phyloP scores from a whole-genome alignment of 352 stramenopile genomes.

The Phytophthora vignae region DNA sequence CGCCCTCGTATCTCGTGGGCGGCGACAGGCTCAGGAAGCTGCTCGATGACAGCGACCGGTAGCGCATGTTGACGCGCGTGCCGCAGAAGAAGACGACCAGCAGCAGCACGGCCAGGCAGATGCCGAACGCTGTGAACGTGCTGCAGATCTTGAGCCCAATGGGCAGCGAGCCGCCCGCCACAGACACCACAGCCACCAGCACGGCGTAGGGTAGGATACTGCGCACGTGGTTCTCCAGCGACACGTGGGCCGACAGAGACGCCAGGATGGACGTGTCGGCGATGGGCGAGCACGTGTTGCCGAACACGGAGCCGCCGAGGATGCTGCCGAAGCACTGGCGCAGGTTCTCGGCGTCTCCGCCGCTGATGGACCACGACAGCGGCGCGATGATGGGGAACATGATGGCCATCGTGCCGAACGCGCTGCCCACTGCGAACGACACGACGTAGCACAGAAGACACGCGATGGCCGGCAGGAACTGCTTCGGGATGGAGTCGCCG shows the following conservation, averaged over 20 bases:
- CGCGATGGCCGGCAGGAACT: constrained; percentile 83
- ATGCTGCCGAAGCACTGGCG: constrained; percentile 90
- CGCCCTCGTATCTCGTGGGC: constrained; percentile 56
- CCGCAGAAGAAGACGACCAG: constrained; percentile 85
- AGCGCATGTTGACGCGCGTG: constrained; percentile 80
- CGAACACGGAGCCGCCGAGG: constrained; percentile 87
- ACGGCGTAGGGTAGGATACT: constrained; percentile 89
- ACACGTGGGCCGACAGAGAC: constrained; percentile 78
- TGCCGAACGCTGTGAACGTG: constrained; percentile 81
- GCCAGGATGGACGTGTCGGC: constrained; percentile 94
- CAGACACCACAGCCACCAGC: constrained; percentile 71
- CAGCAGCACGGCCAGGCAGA: constrained; percentile 76
- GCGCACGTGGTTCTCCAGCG: constrained; percentile 85
- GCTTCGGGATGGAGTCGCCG: constrained; percentile 74
- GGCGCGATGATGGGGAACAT: constrained; percentile 93
- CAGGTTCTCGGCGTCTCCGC: constrained; percentile 83
- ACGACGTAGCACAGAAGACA: constrained; percentile 90
- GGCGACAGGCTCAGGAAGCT: constrained; percentile 79
- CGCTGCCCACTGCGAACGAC: constrained; percentile 91
- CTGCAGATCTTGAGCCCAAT: constrained; percentile 80
- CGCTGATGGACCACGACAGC: constrained; percentile 85
- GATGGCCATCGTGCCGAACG: constrained; percentile 93
- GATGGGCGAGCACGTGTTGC: constrained; percentile 92
- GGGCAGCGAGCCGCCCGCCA: constrained; percentile 73
- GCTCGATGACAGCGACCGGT: constrained; percentile 76